Evolutionary conservation across 2,329 filamentous ascomycete species (phyloP).

Genomic region (Verticillium nubilum): DNA sequence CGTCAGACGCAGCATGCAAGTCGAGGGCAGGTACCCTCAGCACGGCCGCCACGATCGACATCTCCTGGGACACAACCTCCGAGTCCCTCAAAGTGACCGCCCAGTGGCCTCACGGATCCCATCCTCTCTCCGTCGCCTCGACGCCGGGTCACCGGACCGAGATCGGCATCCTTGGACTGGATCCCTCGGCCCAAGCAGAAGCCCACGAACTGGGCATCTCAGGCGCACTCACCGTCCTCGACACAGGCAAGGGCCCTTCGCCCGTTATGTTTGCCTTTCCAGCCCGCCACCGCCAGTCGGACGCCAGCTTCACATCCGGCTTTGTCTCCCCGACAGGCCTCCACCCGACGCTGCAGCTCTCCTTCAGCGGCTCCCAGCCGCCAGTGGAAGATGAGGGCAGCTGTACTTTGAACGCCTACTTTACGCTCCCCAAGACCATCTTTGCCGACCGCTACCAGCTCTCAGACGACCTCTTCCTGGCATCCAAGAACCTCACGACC

Average conservation of each 20-base stretch:
- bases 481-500: conserved; percentile 70
- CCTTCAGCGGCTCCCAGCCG: conserved; percentile 47
- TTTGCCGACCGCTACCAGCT: conserved; percentile 90
- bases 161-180: conserved; percentile 69
- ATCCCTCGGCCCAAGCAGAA: conserved; percentile 53
- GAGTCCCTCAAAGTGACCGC: conserved; percentile 60
- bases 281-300: conserved; percentile 57
- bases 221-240: conserved; percentile 73
- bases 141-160: conserved; percentile 58
- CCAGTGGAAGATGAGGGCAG: conserved; percentile 43
- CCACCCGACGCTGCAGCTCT: conserved; percentile 73
- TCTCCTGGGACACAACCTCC: conserved; percentile 69
- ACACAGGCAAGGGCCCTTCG: conserved; percentile 66
- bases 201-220: conserved; percentile 71
- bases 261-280: conserved; percentile 80
- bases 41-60: conserved; percentile 61
- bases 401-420: conserved; percentile 72
- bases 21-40: conserved; percentile 35
- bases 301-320: conserved; percentile 50
- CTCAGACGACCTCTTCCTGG: conserved; percentile 67
- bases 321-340: conserved; percentile 73
- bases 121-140: conserved; percentile 33
- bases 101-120: conserved; percentile 50
- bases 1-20: conserved; percentile 42
- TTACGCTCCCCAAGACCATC: conserved; percentile 74